Evolutionary conservation across 106 monocot species (phyloP).

Genomic region (Dioscorea alata): DNA sequence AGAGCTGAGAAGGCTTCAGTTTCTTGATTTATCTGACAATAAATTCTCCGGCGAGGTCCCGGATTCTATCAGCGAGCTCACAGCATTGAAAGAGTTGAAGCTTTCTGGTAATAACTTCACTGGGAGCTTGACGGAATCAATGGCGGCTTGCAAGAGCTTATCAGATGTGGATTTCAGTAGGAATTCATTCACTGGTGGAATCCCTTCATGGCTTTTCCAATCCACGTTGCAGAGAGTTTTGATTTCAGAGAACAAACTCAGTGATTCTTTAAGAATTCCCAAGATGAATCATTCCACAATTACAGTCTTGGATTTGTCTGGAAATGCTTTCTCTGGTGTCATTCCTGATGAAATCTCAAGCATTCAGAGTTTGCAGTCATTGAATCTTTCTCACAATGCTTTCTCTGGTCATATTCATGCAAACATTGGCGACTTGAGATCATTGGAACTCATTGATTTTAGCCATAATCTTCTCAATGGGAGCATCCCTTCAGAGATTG

Average conservation of each 20-base stretch:
- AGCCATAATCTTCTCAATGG: constrained; percentile 51
- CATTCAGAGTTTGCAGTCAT: constrained; percentile 27
- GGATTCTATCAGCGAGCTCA: constrained; percentile 35
- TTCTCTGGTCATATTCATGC: constrained; percentile 42
- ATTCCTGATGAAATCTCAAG: constrained; percentile 38
- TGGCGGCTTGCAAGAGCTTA: constrained; percentile 38
- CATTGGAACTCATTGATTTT: constrained; percentile 47
- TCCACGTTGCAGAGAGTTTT: constrained; percentile 37
- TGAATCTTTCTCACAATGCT: constrained; percentile 61
- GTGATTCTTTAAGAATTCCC: constrained; percentile 35
- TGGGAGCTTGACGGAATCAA: constrained; percentile 62
- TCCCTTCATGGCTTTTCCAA: constrained; percentile 56
- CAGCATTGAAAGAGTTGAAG: constrained; percentile 30
- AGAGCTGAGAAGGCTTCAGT: constrained; percentile 35
- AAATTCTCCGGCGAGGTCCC: constrained; percentile 50
- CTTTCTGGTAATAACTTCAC: constrained; percentile 49
- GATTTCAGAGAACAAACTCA: constrained; percentile 47
- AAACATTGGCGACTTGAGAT: constrained; percentile 32
- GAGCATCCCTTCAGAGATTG: constrained; percentile 54
- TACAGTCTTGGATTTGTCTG: constrained; percentile 48
- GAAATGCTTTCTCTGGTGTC: constrained; percentile 52
- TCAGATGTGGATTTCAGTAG: constrained; percentile 41
- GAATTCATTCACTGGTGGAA: constrained; percentile 47
- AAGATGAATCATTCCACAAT: constrained; percentile 10
- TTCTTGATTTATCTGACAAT: constrained; percentile 66